phyloP scores from a whole-genome alignment of 2,329 filamentous ascomycete species.

The Diaporthe sp. region DNA sequence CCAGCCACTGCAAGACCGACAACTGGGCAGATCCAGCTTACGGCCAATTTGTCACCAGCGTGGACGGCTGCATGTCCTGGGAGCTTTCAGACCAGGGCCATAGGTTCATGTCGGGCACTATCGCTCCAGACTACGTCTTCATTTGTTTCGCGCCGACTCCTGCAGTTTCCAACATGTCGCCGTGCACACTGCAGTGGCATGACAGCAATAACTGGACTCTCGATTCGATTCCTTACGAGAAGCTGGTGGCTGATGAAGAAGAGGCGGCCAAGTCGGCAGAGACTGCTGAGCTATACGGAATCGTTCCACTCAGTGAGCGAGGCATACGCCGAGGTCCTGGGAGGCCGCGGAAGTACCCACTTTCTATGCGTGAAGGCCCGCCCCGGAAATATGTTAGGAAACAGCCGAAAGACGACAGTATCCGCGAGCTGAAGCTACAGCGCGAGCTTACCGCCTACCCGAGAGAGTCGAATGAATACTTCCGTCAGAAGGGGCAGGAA shows the following conservation, averaged over 20 bases:
- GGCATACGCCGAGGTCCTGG: conserved; percentile 26
- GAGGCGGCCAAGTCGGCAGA: conserved; percentile 36
- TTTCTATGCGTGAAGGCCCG: conserved; percentile 6
- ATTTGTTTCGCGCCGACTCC: conserved; percentile 48
- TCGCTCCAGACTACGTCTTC: conserved; percentile 51
- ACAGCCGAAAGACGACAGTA: conserved; percentile 29
- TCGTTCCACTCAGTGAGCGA: conserved; percentile 14
- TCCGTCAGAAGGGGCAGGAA: conserved; percentile 44
- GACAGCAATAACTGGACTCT: conserved; percentile 52
- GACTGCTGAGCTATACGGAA: conserved; percentile 36
- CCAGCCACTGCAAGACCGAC: conserved; percentile 36
- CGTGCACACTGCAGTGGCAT: conserved; percentile 49
- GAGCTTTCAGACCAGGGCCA: conserved; percentile 54
- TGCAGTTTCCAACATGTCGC: conserved; percentile 40
- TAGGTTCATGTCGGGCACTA: conserved; percentile 45
- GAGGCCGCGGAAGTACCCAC: conserved; percentile 23
- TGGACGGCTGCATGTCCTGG: conserved; percentile 56
- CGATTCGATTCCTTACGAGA: conserved; percentile 54
- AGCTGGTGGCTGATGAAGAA: conserved; percentile 46
- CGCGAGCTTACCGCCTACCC: conserved; percentile 48
- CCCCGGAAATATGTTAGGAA: conserved; percentile 34
- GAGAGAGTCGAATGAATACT: conserved; percentile 46
- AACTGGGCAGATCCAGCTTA: conserved; percentile 42
- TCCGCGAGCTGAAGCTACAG: conserved; percentile 43
- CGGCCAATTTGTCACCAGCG: conserved; percentile 43